Evolutionary conservation across 495 filamentous ascomycete genomes (phyloP).

Genomic region (Penicillium angulare): DNA sequence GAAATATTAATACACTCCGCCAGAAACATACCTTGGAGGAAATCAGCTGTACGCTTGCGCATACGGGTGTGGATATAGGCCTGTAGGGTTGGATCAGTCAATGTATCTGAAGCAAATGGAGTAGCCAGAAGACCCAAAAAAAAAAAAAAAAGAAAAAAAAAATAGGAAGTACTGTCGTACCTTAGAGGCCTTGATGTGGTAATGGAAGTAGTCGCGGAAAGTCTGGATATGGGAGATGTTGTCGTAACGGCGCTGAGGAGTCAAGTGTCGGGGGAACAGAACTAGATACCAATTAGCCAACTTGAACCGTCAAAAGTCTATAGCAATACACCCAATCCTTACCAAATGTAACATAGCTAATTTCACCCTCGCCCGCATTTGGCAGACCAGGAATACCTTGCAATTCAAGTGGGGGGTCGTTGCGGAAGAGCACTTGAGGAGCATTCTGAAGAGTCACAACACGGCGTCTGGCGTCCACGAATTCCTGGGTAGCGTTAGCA

Average conservation of each 20-base stretch:
- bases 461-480: slow-evolving; percentile 90
- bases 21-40: slow-evolving; percentile 75
- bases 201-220: slow-evolving; percentile 99
- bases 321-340: slow-evolving; percentile 16
- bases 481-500: slow-evolving; percentile 59
- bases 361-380: slow-evolving; percentile 67
- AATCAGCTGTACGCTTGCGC: slow-evolving; percentile 94
- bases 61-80: slow-evolving; percentile 98
- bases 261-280: slow-evolving; percentile 92
- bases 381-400: slow-evolving; percentile 80
- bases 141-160: no score
- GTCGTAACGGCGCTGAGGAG: slow-evolving; percentile 82
- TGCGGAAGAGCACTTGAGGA: slow-evolving; percentile 95
- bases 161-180: slow-evolving; percentile 35
- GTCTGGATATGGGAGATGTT: slow-evolving; percentile 99
- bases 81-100: slow-evolving; percentile 33
- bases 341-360: slow-evolving; percentile 99
- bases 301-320: not conserved
- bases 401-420: slow-evolving; percentile 90
- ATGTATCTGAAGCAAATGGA: not conserved
- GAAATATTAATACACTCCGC: not conserved
- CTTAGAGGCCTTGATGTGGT: slow-evolving; percentile 99
- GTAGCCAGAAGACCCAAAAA: no score
- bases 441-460: slow-evolving; percentile 86
- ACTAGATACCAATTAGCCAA: slow-evolving; percentile 52